Conservation (phyloP, 371 early-diverging fungal species). For the Mortierella sp. region DNA sequence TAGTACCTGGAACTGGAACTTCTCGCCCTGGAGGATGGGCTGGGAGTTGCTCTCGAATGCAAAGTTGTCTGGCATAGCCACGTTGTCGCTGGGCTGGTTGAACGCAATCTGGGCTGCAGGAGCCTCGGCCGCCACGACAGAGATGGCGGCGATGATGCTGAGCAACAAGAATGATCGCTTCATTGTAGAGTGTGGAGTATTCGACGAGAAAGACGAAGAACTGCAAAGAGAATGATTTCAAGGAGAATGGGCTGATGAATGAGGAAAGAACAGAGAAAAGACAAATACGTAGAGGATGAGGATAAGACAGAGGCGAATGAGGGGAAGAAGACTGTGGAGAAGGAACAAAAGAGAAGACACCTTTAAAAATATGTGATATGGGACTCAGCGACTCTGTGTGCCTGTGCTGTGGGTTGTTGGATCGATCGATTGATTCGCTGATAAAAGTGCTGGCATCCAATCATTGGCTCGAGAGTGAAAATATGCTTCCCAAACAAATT, state of each 20-base stretch:
- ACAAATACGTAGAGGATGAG: background rate
- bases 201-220: background rate
- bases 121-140: conserved; percentile 51
- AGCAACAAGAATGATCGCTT: conserved; percentile 47
- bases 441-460: conserved; percentile 16
- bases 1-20: conserved; percentile 54
- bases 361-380: background rate
- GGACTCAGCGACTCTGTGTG: background rate
- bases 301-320: background rate
- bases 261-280: background rate
- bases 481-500: too few relatives aligned
- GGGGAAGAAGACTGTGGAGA: background rate
- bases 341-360: background rate
- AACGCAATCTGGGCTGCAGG: conserved; percentile 45
- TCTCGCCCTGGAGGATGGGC: conserved; percentile 40
- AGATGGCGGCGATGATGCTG: conserved; percentile 51
- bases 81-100: conserved; percentile 35
- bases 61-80: conserved; percentile 51
- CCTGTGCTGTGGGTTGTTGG: too few relatives aligned
- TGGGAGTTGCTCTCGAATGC: conserved; percentile 24
- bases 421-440: too few relatives aligned
- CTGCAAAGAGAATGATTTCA: too few relatives aligned
- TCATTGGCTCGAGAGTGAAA: conserved; percentile 10
- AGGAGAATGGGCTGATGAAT: background rate
- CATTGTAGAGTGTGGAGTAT: conserved; percentile 20